Evolutionary conservation across 2,329 filamentous ascomycete genomes (phyloP), one percentile per base, ranked within the genome.

Genomic region (Zasmidium citrigriseum): DNA sequence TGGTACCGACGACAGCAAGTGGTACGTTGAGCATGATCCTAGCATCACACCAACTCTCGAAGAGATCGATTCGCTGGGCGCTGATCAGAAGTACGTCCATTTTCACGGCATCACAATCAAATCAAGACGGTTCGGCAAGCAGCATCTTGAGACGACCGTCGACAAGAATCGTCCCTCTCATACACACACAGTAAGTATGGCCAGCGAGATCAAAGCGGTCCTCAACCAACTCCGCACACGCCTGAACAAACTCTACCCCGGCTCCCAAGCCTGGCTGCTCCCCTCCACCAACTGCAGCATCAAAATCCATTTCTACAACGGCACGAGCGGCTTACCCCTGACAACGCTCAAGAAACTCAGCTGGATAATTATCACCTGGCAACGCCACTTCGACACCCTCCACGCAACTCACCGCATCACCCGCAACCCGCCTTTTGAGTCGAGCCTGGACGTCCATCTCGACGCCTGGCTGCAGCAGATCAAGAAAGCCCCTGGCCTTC

Each of bases 401-500:
- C 16, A 14, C 18, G 22, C 20, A 14, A 9, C 51, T 7, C 38
- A 24, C 16, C 21, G 29, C 14, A 53, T 53, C 38, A 14, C 34
- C 1, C 9, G 1, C 7, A 16, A 21, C 16, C 20, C 52, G 1
- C 38, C 46, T 25, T 54, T 54, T n/a, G 23, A 46, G 11, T 23
- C 46, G 1, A 41, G 46, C 14, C 5, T 54, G 23, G 52, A 44
- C 44, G 22, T 46, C 3, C 14, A 54, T 21, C 52, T 54, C n/a
- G 52, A 54, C 18, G 14, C n/a, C 14, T 54, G 52, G 52, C 52
- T 54, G 3, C n/a, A 16, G 3, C 45, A 46, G 38, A 54, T 54
- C 52, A 54, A 54, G 18, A 54, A 22, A 46, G 52, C 41, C 10
- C 52, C 52, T 5, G 52, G 52, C 4, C 11, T 46, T 7, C 18